Conservation (phyloP, 768 basidiomycete genomes). For the Steccherinum ochraceum region DNA sequence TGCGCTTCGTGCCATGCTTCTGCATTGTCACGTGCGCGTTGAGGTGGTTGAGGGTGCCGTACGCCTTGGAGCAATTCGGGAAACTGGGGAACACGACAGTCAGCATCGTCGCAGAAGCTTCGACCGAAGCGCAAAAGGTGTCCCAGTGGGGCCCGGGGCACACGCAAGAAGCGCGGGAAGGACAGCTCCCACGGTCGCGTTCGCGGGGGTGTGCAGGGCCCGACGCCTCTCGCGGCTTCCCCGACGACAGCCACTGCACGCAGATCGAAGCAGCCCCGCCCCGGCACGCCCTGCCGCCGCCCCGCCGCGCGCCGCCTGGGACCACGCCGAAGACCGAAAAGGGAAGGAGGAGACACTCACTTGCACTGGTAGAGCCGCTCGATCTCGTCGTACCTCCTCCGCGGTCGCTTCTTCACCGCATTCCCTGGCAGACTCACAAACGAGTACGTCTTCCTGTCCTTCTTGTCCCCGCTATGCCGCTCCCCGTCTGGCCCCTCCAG, state of each 20-base stretch:
- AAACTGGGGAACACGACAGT: conserved; percentile 14
- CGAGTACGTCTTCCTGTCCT: conserved; percentile 64
- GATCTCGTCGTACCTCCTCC: conserved; percentile 89
- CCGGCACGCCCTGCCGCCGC: too few relatives aligned
- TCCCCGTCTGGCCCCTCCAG: background rate
- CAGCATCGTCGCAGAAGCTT: too few relatives aligned
- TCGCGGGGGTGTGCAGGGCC: conserved; percentile 2
- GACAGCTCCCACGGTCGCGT: background rate
- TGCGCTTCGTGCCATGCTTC: conserved; percentile 86
- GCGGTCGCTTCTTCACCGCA: conserved; percentile 76
- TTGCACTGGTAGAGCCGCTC: conserved; percentile 89
- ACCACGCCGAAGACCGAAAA: conserved; percentile 1
- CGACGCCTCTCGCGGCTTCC: background rate
- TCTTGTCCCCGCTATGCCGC: background rate
- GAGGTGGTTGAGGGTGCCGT: conserved; percentile 93
- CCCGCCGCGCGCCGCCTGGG: too few relatives aligned
- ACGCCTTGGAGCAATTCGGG: conserved; percentile 62
- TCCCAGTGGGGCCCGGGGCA: background rate
- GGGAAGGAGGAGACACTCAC: conserved; percentile 29
- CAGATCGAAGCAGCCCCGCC: background rate
- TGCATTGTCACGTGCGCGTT: conserved; percentile 99
- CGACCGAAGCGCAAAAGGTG: background rate
- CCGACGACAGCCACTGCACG: background rate
- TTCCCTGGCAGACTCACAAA: conserved; percentile 81
- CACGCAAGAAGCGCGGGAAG: background rate